phyloP scores from a whole-genome alignment of 768 basidiomycete genomes.

The Tricholoma matsutake region DNA sequence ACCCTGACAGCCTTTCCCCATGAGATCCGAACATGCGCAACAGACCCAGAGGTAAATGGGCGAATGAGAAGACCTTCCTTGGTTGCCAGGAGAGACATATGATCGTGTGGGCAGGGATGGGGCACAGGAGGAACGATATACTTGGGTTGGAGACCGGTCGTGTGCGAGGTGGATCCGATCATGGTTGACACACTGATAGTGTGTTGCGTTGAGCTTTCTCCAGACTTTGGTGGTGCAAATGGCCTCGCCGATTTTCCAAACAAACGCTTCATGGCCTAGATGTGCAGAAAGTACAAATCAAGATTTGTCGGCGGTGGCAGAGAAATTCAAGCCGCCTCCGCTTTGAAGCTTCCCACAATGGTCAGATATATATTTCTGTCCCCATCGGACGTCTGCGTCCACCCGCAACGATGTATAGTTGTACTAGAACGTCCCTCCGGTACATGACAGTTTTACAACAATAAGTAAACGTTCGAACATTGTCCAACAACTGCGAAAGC shows the following conservation, averaged over 20 bases:
- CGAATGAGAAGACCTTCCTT: slow-evolving; percentile 64
- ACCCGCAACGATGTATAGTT: background rate
- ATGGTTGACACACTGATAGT: background rate
- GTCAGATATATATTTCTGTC: too few relatives aligned
- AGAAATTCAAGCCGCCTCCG: background rate
- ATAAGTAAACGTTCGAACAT: background rate
- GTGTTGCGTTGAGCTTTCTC: background rate
- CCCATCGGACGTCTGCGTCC: background rate
- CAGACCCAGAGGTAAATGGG: slow-evolving; percentile 42
- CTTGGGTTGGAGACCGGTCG: slow-evolving; percentile 54
- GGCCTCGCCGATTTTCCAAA: slow-evolving; percentile 31
- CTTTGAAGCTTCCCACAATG: background rate
- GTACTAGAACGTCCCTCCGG: background rate
- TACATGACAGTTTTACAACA: background rate
- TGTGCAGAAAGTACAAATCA: background rate
- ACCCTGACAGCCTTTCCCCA: slow-evolving; percentile 61
- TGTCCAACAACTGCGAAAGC: slow-evolving; percentile 4
- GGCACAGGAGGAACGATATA: slow-evolving; percentile 64
- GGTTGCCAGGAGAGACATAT: slow-evolving; percentile 60
- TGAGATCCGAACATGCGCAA: slow-evolving; percentile 40
- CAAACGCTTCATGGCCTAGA: slow-evolving; percentile 16
- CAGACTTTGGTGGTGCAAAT: slow-evolving; percentile 22
- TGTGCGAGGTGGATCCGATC: slow-evolving; percentile 10
- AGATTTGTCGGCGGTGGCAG: background rate
- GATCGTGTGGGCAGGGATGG: slow-evolving; percentile 72